Percentiles rank a stretch among this genome's conserved stretches.
Conservation (phyloP, 306 rosid species). For the Malus sieversii region DNA sequence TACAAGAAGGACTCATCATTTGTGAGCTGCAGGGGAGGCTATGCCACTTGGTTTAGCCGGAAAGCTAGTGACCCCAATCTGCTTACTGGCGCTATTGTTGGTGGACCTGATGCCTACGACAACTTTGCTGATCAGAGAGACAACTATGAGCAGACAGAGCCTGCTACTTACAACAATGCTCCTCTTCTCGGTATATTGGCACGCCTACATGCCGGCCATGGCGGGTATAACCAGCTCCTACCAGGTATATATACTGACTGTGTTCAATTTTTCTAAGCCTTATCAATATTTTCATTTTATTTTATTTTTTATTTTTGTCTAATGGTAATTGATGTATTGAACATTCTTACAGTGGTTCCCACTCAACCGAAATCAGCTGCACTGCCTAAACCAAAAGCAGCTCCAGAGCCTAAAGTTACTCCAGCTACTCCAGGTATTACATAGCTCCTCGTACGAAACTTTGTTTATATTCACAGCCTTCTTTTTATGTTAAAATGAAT, state of each 20-base stretch:
- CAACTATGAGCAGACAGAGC: conserved; percentile 93
- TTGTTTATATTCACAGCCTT: background rate
- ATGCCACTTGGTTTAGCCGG: conserved; percentile 78
- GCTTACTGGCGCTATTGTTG: conserved; percentile 83
- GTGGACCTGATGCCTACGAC: conserved; percentile 98
- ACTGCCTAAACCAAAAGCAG: conserved; percentile 38
- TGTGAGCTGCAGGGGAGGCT: conserved; percentile 85
- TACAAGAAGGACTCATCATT: conserved; percentile 62
- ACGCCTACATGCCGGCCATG: conserved; percentile 56
- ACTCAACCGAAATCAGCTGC: conserved; percentile 39
- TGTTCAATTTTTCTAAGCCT: background rate
- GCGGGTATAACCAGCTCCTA: conserved; percentile 74
- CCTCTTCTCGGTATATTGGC: conserved; percentile 87
- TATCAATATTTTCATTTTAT: background rate
- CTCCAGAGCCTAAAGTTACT: conserved; percentile 40
- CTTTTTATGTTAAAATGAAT: background rate
- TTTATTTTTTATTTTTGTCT: too few relatives aligned
- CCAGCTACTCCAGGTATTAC: conserved; percentile 66
- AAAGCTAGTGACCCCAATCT: conserved; percentile 76
- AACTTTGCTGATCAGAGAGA: conserved; percentile 93
- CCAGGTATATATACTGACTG: conserved; percentile 50
- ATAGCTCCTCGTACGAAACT: background rate
- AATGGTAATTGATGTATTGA: background rate
- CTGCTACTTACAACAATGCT: conserved; percentile 99
- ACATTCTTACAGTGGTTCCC: conserved; percentile 38